Evolutionary conservation across 169 alveolate genomes (phyloP).

Genomic region (Haemoproteus tartakovskyi): DNA sequence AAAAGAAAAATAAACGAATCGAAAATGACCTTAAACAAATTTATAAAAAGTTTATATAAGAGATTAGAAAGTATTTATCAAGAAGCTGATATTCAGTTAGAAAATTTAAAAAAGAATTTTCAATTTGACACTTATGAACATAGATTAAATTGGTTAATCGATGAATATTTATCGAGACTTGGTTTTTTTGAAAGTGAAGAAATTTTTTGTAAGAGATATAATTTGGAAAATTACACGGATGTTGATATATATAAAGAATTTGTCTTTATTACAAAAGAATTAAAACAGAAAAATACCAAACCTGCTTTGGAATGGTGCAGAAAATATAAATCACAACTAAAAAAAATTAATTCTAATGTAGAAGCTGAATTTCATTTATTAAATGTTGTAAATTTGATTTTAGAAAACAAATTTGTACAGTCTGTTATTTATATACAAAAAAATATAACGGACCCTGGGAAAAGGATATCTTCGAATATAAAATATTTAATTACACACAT

Average conservation of each 20-base stretch:
- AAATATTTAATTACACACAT: conserved; percentile 38
- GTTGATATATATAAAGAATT: conserved; percentile 47
- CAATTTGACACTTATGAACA: conserved; percentile 33
- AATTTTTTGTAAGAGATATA: conserved; percentile 34
- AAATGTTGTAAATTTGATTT: conserved; percentile 53
- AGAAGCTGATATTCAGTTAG: conserved; percentile 51
- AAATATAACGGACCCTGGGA: background rate
- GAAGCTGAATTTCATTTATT: conserved; percentile 69
- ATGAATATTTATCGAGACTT: conserved; percentile 29
- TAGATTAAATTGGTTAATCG: conserved; percentile 57
- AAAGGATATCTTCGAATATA: conserved; percentile 3
- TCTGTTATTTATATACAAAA: conserved; percentile 63
- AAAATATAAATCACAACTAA: conserved; percentile 53
- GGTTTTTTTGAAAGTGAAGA: conserved; percentile 26
- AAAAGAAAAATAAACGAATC: conserved; percentile 37
- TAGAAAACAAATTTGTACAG: conserved; percentile 35
- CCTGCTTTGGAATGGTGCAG: conserved; percentile 59
- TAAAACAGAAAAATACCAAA: conserved; percentile 12
- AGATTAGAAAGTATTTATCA: conserved; percentile 17
- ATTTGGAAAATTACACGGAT: conserved; percentile 45
- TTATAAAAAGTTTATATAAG: conserved; percentile 5
- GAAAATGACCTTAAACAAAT: background rate
- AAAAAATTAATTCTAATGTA: conserved; percentile 48
- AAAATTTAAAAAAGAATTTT: conserved; percentile 45
- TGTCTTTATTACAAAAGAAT: conserved; percentile 18